phyloP scores from a whole-genome alignment of 192 early-diverging fungal species.

The Bifiguratus adelaidae region DNA sequence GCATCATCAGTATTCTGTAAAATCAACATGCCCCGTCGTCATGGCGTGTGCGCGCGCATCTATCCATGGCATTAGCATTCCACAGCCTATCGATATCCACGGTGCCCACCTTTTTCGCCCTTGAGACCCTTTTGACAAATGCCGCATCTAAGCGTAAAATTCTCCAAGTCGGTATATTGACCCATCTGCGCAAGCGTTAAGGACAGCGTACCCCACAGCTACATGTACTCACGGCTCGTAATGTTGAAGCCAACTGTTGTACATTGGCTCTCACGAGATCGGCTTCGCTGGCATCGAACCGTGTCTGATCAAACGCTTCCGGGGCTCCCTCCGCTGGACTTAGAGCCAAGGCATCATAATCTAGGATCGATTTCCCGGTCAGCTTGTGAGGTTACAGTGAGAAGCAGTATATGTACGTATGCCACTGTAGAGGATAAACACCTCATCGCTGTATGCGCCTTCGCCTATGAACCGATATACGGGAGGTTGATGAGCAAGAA shows the following conservation, averaged over 20 bases:
- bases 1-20: slow-evolving; percentile 20
- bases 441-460: slow-evolving; percentile 36
- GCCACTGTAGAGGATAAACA: slow-evolving; percentile 27
- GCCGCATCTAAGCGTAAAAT: slow-evolving; percentile 58
- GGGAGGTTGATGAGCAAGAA: background rate
- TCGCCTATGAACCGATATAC: slow-evolving; percentile 19
- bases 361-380: slow-evolving; percentile 4
- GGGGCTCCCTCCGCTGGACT: slow-evolving; percentile 38
- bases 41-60: slow-evolving; percentile 21
- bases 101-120: slow-evolving; percentile 26
- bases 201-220: no score
- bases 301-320: slow-evolving; percentile 63
- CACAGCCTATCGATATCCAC: background rate
- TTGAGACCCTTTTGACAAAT: slow-evolving; percentile 41
- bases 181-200: slow-evolving; percentile 27
- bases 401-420: slow-evolving; percentile 30
- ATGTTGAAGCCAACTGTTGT: no score
- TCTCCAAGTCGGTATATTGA: slow-evolving; percentile 64
- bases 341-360: slow-evolving; percentile 72
- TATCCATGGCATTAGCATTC: background rate
- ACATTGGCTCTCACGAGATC: no score
- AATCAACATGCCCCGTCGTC: slow-evolving; percentile 16
- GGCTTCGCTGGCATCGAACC: slow-evolving; percentile 35
- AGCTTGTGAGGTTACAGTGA: background rate
- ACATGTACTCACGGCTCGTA: no score